Evolutionary conservation across 768 basidiomycete species (phyloP).

Genomic region (Mycena rebaudengoi): DNA sequence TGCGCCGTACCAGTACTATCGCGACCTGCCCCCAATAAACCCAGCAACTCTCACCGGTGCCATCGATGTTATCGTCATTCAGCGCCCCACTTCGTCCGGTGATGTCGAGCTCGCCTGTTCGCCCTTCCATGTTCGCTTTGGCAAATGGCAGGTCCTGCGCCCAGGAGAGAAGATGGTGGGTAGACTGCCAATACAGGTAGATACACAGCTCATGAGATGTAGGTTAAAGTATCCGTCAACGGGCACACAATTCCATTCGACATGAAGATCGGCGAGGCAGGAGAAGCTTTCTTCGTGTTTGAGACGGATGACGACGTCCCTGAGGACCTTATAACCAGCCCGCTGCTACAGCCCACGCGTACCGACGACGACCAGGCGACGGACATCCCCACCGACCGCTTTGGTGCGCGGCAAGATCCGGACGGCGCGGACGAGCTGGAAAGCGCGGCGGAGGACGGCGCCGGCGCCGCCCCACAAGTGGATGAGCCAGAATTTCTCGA

Average conservation of each 20-base stretch:
- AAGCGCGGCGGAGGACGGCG: no score
- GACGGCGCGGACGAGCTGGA: conserved; percentile 34
- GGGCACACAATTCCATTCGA: conserved; percentile 86
- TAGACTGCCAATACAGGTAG: not conserved
- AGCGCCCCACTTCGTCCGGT: conserved; percentile 70
- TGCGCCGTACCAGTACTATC: conserved; percentile 91
- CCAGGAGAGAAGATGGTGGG: conserved; percentile 92
- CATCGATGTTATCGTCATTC: conserved; percentile 98
- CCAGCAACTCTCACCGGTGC: conserved; percentile 97
- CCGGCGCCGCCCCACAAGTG: not conserved
- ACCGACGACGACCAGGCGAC: conserved; percentile 48
- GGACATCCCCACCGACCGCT: conserved; percentile 45
- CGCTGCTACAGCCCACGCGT: conserved; percentile 77
- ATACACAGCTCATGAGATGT: conserved; percentile 5
- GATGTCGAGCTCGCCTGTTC: conserved; percentile 83
- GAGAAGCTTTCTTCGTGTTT: conserved; percentile 98
- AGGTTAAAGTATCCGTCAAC: conserved; percentile 93
- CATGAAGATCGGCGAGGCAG: conserved; percentile 99
- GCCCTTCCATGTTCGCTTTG: conserved; percentile 97
- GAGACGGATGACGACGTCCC: conserved; percentile 97
- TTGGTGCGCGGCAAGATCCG: conserved; percentile 48
- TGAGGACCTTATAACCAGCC: conserved; percentile 92
- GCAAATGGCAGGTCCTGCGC: conserved; percentile 94
- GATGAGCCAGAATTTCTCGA: conserved; percentile 87
- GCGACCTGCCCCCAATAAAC: conserved; percentile 85